Conservation (phyloP, 2,329 filamentous ascomycete genomes). For the Verticillium albo-atrum region DNA sequence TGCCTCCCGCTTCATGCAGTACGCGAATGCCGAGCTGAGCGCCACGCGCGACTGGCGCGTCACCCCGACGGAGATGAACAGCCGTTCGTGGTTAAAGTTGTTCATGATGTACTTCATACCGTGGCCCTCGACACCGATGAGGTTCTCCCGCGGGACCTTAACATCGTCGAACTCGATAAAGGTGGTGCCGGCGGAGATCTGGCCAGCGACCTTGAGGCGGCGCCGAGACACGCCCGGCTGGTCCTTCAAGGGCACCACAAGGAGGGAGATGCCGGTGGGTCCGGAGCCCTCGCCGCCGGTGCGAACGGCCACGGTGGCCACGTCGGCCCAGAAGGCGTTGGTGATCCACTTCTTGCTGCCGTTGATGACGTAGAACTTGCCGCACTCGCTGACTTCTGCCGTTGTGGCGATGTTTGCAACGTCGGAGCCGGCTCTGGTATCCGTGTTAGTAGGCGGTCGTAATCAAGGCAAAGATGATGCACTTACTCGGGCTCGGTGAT, state of each 20-base stretch:
- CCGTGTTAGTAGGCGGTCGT: not conserved
- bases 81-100: conserved; percentile 76
- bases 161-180: conserved; percentile 76
- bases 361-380: conserved; percentile 66
- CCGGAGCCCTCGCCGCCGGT: conserved; percentile 59
- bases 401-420: conserved; percentile 70
- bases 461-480: no score
- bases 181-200: conserved; percentile 63
- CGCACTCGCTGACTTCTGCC: conserved; percentile 56
- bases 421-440: conserved; percentile 59
- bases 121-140: conserved; percentile 64
- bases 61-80: conserved; percentile 60
- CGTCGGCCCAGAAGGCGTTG: conserved; percentile 60
- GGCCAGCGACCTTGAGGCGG: conserved; percentile 61
- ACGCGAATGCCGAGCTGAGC: conserved; percentile 29
- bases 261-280: conserved; percentile 56
- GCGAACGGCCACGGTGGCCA: conserved; percentile 66
- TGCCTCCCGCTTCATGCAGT: conserved; percentile 32
- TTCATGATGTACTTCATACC: conserved; percentile 75
- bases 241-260: conserved; percentile 67
- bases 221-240: conserved; percentile 65
- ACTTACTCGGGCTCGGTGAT: conserved; percentile 66
- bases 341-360: conserved; percentile 81
- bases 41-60: conserved; percentile 51
- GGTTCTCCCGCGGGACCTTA: conserved; percentile 63